These are phyloP conservation scores for Trichoderma citrinoviride DNA, from an alignment of 2,329 filamentous ascomycete species.

Conservation along the genomic window DNA sequence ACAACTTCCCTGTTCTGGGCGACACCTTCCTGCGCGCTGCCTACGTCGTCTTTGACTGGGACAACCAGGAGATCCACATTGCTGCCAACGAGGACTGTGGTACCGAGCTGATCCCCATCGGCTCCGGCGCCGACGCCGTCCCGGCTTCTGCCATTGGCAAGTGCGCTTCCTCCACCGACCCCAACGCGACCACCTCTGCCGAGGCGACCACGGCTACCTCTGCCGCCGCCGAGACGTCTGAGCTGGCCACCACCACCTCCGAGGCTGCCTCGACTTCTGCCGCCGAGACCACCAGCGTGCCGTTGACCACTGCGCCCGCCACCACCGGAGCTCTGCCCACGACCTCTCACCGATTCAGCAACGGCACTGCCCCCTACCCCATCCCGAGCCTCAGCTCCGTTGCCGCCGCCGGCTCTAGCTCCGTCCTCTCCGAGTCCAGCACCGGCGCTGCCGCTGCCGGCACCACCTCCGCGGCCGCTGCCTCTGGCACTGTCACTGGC, in stretches of 20 bases:
- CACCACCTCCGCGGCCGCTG: background rate
- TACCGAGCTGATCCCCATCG: slow-evolving; percentile 38
- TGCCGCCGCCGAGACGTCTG: slow-evolving; percentile 24
- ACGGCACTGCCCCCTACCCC: slow-evolving; percentile 1
- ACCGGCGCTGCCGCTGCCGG: background rate
- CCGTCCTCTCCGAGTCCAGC: slow-evolving; percentile 12
- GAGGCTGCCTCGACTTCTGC: background rate
- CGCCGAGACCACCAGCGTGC: background rate
- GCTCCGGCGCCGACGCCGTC: slow-evolving; percentile 40
- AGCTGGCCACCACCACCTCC: slow-evolving; percentile 13
- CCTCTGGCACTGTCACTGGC: background rate
- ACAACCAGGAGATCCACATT: slow-evolving; percentile 40
- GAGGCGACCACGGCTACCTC: slow-evolving; percentile 22
- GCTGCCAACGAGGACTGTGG: slow-evolving; percentile 41
- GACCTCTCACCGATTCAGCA: slow-evolving; percentile 8
- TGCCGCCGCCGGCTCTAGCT: background rate
- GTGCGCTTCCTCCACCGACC: slow-evolving; percentile 26
- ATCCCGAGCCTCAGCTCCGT: background rate
- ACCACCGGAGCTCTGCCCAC: background rate
- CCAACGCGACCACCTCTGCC: slow-evolving; percentile 24
- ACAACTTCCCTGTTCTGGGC: slow-evolving; percentile 41
- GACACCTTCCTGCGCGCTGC: slow-evolving; percentile 46
- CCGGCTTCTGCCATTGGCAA: slow-evolving; percentile 32
- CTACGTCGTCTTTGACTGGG: slow-evolving; percentile 45
- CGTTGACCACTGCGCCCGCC: background rate